phyloP scores from a whole-genome alignment of 176 grass and related monocot genomes.

The Zea luxurians region DNA sequence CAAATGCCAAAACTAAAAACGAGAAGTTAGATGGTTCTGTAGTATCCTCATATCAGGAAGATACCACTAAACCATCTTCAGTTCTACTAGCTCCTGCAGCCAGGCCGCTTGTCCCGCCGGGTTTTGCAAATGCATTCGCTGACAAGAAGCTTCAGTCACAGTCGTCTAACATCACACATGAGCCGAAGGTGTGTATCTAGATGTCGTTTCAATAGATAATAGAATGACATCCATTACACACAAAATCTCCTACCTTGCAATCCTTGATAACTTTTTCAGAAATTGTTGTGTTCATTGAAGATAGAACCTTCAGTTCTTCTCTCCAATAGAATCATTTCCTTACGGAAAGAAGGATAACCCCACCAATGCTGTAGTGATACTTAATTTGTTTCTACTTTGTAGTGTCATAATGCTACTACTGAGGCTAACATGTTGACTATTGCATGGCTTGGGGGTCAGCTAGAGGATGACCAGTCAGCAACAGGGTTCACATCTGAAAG shows the following conservation, averaged over 20 bases:
- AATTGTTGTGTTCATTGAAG: neutral
- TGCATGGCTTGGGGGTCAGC: conserved; percentile 30
- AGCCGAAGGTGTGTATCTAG: conserved; percentile 41
- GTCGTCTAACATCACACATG: conserved; percentile 36
- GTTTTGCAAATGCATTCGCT: conserved; percentile 56
- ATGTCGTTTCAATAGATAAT: neutral
- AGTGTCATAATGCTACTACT: conserved; percentile 41
- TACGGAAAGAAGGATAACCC: neutral
- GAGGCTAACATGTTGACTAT: conserved; percentile 28
- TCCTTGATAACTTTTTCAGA: neutral
- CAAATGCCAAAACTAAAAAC: conserved; percentile 37
- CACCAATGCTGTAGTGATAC: neutral
- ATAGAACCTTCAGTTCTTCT: conserved; percentile 2
- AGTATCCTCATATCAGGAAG: conserved; percentile 48
- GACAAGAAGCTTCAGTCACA: conserved; percentile 44
- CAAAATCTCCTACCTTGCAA: neutral
- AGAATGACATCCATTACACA: neutral
- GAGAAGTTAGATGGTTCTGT: conserved; percentile 51
- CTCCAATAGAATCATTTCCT: conserved; percentile 16
- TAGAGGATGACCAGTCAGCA: conserved; percentile 45
- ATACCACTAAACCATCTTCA: conserved; percentile 44
- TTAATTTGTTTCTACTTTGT: conserved; percentile 36
- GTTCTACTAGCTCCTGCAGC: conserved; percentile 34
- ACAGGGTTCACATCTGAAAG: conserved; percentile 34
- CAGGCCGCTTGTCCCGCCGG: conserved; percentile 50